A percentile compares a stretch with the other conserved stretches of the same genome.
Conservation (phyloP, 2,329 filamentous ascomycete species). For the Diaporthe helianthi region DNA sequence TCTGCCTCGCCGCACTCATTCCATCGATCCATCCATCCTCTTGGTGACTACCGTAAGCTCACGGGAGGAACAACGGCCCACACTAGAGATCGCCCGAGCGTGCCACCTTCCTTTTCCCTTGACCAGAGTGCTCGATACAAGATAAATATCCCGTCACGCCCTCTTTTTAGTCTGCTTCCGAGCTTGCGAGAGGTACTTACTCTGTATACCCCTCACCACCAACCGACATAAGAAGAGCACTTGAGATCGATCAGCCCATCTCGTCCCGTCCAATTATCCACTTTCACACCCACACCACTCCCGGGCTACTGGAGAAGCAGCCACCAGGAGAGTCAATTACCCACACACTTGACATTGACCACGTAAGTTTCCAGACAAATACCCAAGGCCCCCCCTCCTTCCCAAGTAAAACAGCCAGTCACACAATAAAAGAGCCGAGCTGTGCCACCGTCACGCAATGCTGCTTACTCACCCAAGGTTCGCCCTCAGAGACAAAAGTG, state of each 20-base stretch:
- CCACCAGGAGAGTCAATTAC: conserved; percentile 23
- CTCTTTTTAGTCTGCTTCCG: not conserved
- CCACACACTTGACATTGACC: not conserved
- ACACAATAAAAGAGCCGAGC: not conserved
- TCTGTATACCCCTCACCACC: conserved; percentile 11
- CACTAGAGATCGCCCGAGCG: conserved; percentile 12
- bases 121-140: conserved; percentile 11
- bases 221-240: not conserved
- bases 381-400: not conserved
- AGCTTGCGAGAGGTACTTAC: not conserved
- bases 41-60: not conserved
- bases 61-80: conserved; percentile 9
- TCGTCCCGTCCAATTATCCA: conserved; percentile 9
- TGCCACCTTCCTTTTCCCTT: conserved; percentile 12
- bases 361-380: not conserved
- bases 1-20: conserved; percentile 20
- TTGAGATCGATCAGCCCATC: conserved; percentile 21
- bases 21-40: conserved; percentile 20
- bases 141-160: conserved; percentile 11
- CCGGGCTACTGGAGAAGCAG: not conserved
- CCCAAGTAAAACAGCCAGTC: not conserved
- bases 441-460: not conserved
- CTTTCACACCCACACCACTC: not conserved
- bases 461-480: not conserved
- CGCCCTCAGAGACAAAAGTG: not conserved